Evolutionary conservation across 768 basidiomycete genomes (phyloP).

Genomic region (Tricholoma matsutake): DNA sequence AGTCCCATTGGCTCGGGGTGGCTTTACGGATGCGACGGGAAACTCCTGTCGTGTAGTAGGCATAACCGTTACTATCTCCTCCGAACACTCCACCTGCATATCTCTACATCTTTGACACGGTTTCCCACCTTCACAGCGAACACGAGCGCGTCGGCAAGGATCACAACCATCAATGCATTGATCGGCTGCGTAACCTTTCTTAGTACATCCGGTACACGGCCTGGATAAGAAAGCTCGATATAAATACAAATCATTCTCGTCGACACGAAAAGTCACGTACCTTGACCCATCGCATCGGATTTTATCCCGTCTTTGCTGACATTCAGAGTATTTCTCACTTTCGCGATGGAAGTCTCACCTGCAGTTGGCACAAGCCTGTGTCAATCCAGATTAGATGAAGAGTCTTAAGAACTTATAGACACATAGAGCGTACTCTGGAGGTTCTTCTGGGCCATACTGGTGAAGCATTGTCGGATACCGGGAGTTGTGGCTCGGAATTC

Average conservation of each 20-base stretch:
- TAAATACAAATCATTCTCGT: not conserved
- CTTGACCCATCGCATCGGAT: constrained; percentile 56
- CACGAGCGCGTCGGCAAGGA: constrained; percentile 54
- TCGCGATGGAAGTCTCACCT: constrained; percentile 35
- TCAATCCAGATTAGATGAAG: constrained; percentile 6
- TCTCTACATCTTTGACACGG: constrained; percentile 53
- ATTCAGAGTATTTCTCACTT: constrained; percentile 6
- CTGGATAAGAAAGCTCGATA: constrained; percentile 24
- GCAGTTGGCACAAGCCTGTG: constrained; percentile 58
- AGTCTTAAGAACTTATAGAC: constrained; percentile 4
- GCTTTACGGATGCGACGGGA: constrained; percentile 21
- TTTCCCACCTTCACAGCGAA: constrained; percentile 47
- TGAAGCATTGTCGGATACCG: constrained; percentile 51
- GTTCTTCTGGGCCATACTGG: constrained; percentile 50
- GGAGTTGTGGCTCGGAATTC: constrained; percentile 36
- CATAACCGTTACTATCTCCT: constrained; percentile 30
- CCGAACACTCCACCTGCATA: constrained; percentile 48
- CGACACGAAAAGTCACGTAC: constrained; percentile 26
- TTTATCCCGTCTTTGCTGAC: constrained; percentile 51
- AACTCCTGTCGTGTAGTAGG: constrained; percentile 21
- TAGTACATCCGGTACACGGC: constrained; percentile 57
- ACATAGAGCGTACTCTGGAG: constrained; percentile 39
- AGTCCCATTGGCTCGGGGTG: constrained; percentile 27
- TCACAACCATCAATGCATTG: constrained; percentile 64
- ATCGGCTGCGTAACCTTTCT: constrained; percentile 48